Percentiles rank a stretch among this genome's conserved stretches.
phyloP scores from a whole-genome alignment of 2,329 filamentous ascomycete species.

The Bipolaris oryzae region DNA sequence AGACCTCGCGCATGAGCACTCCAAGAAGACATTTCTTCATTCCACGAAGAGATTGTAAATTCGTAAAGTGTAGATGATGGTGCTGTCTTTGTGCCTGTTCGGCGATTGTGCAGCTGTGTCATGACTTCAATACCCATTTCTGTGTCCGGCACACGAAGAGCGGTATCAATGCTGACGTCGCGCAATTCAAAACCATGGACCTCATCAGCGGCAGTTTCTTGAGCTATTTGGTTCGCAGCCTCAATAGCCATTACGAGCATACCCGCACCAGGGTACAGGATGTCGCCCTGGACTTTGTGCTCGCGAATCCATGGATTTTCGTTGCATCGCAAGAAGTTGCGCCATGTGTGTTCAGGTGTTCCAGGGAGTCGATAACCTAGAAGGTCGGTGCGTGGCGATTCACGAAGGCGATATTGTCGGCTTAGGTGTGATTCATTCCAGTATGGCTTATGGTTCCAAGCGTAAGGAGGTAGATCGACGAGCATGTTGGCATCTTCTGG shows the following conservation, averaged over 20 bases:
- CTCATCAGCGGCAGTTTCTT: slow-evolving; percentile 5
- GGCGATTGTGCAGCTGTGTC: slow-evolving; percentile 13
- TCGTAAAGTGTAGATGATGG: slow-evolving; percentile 13
- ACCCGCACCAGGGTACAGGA: slow-evolving; percentile 54
- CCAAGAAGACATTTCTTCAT: slow-evolving; percentile 9
- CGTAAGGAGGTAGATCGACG: slow-evolving; percentile 6
- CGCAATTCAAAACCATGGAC: slow-evolving; percentile 5
- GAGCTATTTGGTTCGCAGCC: slow-evolving; percentile 7
- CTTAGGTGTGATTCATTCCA: slow-evolving; percentile 10
- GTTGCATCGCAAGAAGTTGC: slow-evolving; percentile 14
- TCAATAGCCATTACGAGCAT: slow-evolving; percentile 51
- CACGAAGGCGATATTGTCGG: slow-evolving; percentile 7
- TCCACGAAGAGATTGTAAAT: slow-evolving; percentile 11
- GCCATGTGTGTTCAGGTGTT: slow-evolving; percentile 10
- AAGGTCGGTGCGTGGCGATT: slow-evolving; percentile 8
- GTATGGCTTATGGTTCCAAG: slow-evolving; percentile 12
- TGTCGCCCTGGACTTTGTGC: slow-evolving; percentile 26
- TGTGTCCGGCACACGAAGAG: slow-evolving; percentile 9
- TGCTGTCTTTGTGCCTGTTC: slow-evolving; percentile 8
- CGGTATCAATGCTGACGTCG: slow-evolving; percentile 10
- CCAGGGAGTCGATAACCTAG: slow-evolving; percentile 10
- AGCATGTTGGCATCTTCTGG: neutral
- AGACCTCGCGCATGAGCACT: slow-evolving; percentile 10
- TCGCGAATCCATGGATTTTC: slow-evolving; percentile 22
- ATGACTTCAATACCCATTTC: slow-evolving; percentile 14